These are phyloP conservation scores for Fusarium circinatum DNA, from an alignment of 2,329 filamentous ascomycete species.

Conservation along the genomic window DNA sequence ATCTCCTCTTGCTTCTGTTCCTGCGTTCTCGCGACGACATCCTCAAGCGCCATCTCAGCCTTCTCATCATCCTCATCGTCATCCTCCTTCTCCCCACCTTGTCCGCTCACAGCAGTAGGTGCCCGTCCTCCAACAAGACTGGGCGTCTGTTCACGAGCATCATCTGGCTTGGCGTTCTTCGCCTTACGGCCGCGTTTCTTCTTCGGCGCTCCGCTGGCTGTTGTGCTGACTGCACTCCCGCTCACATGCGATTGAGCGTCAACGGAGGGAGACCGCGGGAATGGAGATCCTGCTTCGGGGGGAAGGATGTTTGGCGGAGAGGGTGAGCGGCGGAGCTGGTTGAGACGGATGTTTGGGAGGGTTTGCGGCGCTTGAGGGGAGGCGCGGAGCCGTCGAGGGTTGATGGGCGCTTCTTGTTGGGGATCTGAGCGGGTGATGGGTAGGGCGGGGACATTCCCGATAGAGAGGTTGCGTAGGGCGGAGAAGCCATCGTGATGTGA, in stretches of 20 bases:
- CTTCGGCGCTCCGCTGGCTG: slow-evolving; percentile 55
- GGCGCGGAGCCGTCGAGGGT: slow-evolving; percentile 64
- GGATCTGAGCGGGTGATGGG: slow-evolving; percentile 60
- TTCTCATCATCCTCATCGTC: slow-evolving; percentile 68
- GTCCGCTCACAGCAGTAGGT: slow-evolving; percentile 57
- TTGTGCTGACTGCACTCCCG: slow-evolving; percentile 66
- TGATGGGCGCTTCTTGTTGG: slow-evolving; percentile 69
- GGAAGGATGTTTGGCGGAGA: slow-evolving; percentile 84
- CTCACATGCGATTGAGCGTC: slow-evolving; percentile 70
- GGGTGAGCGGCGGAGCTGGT: slow-evolving; percentile 66
- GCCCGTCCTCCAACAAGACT: slow-evolving; percentile 55
- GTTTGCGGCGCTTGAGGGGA: slow-evolving; percentile 74
- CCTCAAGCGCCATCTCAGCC: slow-evolving; percentile 66
- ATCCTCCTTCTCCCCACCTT: slow-evolving; percentile 58
- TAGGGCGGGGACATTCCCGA: slow-evolving; percentile 66
- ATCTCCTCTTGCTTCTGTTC: slow-evolving; percentile 74
- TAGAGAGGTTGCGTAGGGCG: slow-evolving; percentile 61
- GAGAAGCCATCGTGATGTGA: slow-evolving; percentile 62
- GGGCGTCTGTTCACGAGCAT: slow-evolving; percentile 56
- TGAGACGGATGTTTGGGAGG: slow-evolving; percentile 65
- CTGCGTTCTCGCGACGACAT: slow-evolving; percentile 69
- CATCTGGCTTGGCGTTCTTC: slow-evolving; percentile 62
- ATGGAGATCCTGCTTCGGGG: slow-evolving; percentile 70
- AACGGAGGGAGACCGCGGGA: slow-evolving; percentile 72
- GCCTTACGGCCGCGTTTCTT: slow-evolving; percentile 71